Conservation (phyloP, 108 stramenopile species). For the Nitzschia palea region DNA sequence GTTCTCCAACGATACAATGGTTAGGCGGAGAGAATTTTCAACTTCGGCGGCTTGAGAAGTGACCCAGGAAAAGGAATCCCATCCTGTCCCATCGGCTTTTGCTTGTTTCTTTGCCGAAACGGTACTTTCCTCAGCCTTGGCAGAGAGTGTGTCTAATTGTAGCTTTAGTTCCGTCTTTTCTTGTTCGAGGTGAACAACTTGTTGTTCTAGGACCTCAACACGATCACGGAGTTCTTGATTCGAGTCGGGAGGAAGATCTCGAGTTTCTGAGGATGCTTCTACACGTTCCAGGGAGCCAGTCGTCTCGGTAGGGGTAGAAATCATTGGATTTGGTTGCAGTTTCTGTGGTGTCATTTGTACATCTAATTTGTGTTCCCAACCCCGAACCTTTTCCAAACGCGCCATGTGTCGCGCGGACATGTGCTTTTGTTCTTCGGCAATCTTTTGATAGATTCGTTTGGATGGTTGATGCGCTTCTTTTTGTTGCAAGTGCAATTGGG, state of each 20-base stretch:
- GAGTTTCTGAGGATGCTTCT: background rate
- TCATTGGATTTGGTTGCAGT: background rate
- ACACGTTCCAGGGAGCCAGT: background rate
- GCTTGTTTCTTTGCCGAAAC: background rate
- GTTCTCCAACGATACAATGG: background rate
- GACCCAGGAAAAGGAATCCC: too few relatives aligned
- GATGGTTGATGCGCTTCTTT: background rate
- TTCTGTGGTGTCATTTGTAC: background rate
- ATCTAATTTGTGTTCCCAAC: background rate
- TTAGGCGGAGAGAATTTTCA: background rate
- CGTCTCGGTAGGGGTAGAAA: background rate
- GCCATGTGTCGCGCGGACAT: background rate
- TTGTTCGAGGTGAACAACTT: background rate
- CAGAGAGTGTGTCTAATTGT: background rate
- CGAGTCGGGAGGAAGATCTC: background rate
- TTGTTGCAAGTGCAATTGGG: background rate
- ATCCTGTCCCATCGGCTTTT: too few relatives aligned
- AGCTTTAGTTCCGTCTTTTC: background rate
- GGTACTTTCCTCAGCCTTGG: background rate
- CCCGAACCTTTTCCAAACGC: conserved; percentile 6
- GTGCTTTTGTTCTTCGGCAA: background rate
- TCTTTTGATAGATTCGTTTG: background rate
- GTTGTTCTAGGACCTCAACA: background rate
- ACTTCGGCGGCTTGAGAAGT: background rate
- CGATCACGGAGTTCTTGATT: background rate